Percentiles rank a stretch among this genome's conserved stretches.
Conservation (phyloP, 1,139 yeast genomes). For the Meyerozyma athensensis region DNA sequence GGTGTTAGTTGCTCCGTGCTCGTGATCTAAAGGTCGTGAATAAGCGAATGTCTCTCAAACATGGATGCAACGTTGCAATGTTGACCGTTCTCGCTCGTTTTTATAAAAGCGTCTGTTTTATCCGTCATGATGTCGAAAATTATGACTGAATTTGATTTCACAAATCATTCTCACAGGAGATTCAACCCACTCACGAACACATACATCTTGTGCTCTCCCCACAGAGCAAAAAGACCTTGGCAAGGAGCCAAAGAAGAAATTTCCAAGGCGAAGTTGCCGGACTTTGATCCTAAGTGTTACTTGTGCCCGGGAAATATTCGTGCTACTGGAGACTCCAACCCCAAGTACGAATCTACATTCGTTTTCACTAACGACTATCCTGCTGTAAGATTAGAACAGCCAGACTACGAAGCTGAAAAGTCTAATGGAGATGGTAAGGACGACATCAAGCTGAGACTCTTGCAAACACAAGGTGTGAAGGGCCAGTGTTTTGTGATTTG, state of each 20-base stretch:
- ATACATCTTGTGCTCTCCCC: conserved; percentile 73
- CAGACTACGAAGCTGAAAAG: conserved; percentile 28
- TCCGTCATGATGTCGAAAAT: conserved; percentile 17
- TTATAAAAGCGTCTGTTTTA: conserved; percentile 17
- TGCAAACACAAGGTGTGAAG: conserved; percentile 55
- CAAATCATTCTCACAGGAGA: conserved; percentile 62
- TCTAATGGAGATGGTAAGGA: conserved; percentile 13
- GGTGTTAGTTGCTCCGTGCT: no score
- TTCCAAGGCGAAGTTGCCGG: conserved; percentile 40
- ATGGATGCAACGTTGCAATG: conserved; percentile 17
- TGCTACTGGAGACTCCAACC: conserved; percentile 62
- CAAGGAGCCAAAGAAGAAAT: conserved; percentile 66
- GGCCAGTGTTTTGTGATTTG: conserved; percentile 73
- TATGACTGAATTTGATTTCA: conserved; percentile 41
- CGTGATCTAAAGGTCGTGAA: background rate
- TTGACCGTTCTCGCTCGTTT: background rate
- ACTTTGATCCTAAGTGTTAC: conserved; percentile 63
- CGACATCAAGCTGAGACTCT: conserved; percentile 37
- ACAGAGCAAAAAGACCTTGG: conserved; percentile 78
- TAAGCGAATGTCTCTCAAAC: background rate
- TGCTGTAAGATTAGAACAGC: conserved; percentile 61
- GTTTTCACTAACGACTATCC: conserved; percentile 67
- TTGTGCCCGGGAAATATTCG: conserved; percentile 71
- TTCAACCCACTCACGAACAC: conserved; percentile 60
- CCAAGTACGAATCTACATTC: conserved; percentile 53